A percentile compares a stretch with the other conserved stretches of the same genome.
Evolutionary conservation across 495 filamentous ascomycete species (phyloP).

Genomic region (Recurvomyces mirabilis): DNA sequence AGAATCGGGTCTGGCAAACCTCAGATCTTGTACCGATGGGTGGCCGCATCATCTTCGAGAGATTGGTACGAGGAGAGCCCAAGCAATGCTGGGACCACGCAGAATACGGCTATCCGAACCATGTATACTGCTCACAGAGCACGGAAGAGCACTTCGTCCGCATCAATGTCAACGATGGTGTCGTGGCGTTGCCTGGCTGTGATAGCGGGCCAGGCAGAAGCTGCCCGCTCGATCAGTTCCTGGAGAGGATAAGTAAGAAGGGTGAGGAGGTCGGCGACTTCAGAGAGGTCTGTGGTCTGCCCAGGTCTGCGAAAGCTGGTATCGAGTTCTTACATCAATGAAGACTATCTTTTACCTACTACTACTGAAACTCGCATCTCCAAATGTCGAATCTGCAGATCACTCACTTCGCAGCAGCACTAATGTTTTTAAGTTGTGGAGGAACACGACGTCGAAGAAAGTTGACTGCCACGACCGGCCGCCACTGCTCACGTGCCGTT

Average conservation of each 20-base stretch:
- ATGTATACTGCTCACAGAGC: conserved; percentile 9
- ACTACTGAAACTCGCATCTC: no score
- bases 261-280: conserved; percentile 34
- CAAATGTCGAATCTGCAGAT: no score
- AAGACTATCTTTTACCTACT: neutral
- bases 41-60: conserved; percentile 45
- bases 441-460: no score
- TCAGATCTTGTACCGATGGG: conserved; percentile 50
- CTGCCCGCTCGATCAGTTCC: conserved; percentile 40
- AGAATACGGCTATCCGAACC: conserved; percentile 14
- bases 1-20: conserved; percentile 41
- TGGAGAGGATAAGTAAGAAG: conserved; percentile 30
- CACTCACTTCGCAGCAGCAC: no score
- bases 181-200: conserved; percentile 42
- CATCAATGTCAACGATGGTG: conserved; percentile 48
- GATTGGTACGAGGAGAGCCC: conserved; percentile 35
- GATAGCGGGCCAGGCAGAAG: conserved; percentile 41
- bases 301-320: conserved; percentile 27
- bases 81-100: conserved; percentile 15
- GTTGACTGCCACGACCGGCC: no score
- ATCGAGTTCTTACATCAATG: conserved; percentile 38
- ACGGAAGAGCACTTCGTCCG: conserved; percentile 34
- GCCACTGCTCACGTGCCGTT: no score
- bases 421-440: no score
- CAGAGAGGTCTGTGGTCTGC: conserved; percentile 32